A percentile compares a stretch with the other conserved stretches of the same genome.
Conservation (phyloP, 106 monocot genomes). For the Dioscorea alata region DNA sequence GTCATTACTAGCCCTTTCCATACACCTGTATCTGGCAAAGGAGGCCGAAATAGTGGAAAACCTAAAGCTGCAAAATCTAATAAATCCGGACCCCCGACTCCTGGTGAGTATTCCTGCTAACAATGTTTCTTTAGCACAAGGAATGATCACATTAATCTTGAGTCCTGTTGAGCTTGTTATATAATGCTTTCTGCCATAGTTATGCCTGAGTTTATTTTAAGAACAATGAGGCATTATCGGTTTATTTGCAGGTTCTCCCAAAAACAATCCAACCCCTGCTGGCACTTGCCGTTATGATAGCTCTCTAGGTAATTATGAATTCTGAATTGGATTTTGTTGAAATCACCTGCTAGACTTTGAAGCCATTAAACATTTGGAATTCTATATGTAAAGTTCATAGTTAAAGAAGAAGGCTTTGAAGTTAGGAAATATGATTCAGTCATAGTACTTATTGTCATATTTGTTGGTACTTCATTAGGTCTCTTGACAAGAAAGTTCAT, state of each 20-base stretch:
- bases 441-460: background rate
- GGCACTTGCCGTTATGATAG: conserved; percentile 78
- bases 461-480: conserved; percentile 29
- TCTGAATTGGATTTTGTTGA: background rate
- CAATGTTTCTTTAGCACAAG: background rate
- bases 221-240: background rate
- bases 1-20: conserved; percentile 40
- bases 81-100: conserved; percentile 54
- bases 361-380: background rate
- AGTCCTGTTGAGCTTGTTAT: background rate
- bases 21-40: conserved; percentile 67
- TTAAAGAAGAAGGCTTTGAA: background rate
- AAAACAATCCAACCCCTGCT: conserved; percentile 48
- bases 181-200: background rate
- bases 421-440: background rate
- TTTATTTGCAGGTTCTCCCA: conserved; percentile 58
- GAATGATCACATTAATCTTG: too few species aligned
- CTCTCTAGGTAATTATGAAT: conserved; percentile 63
- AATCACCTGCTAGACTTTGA: too few species aligned
- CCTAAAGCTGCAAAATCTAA: conserved; percentile 36
- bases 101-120: conserved; percentile 34
- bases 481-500: conserved; percentile 86
- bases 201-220: too few species aligned
- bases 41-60: conserved; percentile 26
- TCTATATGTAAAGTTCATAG: background rate